phyloP scores from a whole-genome alignment of 345 rosid species.

The Aurinia saxatilis region DNA sequence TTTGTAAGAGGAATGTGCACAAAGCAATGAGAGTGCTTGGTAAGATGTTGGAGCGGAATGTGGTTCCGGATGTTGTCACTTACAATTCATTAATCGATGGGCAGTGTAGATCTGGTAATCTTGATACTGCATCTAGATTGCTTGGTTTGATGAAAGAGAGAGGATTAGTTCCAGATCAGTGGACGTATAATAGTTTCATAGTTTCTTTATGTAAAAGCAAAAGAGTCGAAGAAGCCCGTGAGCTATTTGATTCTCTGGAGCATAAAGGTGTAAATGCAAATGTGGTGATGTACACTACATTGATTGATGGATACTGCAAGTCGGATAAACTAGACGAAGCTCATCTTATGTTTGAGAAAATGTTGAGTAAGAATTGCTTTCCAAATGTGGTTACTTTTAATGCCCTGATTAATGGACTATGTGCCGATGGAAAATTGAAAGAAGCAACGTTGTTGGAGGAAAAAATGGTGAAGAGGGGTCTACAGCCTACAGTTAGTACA shows the following conservation, averaged over 20 bases:
- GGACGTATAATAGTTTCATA: slow-evolving; percentile 62
- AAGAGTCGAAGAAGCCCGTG: slow-evolving; percentile 61
- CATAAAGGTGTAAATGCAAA: slow-evolving; percentile 57
- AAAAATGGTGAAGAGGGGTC: slow-evolving; percentile 46
- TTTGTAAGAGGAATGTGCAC: slow-evolving; percentile 64
- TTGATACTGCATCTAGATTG: slow-evolving; percentile 66
- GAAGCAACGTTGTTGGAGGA: slow-evolving; percentile 44
- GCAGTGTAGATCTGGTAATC: slow-evolving; percentile 64
- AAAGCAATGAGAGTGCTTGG: slow-evolving; percentile 66
- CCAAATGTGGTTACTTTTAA: slow-evolving; percentile 67
- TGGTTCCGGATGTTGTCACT: slow-evolving; percentile 51
- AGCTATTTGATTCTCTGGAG: slow-evolving; percentile 61
- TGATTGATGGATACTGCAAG: slow-evolving; percentile 86
- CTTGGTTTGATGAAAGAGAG: slow-evolving; percentile 55
- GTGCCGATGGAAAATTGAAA: slow-evolving; percentile 41
- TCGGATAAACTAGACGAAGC: slow-evolving; percentile 51
- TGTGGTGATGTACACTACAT: slow-evolving; percentile 73
- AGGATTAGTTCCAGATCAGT: slow-evolving; percentile 59
- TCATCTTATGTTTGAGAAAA: slow-evolving; percentile 43
- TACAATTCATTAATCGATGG: slow-evolving; percentile 70
- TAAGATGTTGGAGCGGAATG: slow-evolving; percentile 47
- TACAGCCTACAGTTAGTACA: slow-evolving; percentile 50
- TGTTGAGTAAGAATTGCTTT: slow-evolving; percentile 48
- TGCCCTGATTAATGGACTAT: slow-evolving; percentile 69
- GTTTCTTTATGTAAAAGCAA: slow-evolving; percentile 62